Evolutionary conservation across 2,329 filamentous ascomycete genomes (phyloP), one percentile per base, ranked within the genome.

Genomic region (Colletotrichum shisoi): DNA sequence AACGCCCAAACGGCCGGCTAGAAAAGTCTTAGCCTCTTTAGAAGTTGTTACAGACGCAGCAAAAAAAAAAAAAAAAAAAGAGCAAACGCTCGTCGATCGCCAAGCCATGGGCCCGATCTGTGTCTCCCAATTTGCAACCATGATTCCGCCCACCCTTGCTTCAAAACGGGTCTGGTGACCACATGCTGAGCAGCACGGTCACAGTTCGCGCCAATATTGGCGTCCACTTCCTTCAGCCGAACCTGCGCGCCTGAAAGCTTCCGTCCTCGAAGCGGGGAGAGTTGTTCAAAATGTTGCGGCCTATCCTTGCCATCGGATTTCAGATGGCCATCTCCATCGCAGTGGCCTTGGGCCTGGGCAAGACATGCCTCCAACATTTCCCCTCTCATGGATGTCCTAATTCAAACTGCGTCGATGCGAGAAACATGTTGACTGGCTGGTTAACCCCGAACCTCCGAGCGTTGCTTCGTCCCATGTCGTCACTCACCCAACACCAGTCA

Each of bases 81-180:
- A 37, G 34, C 54, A 58, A 58, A 34, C 31, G 19, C 37, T 37
- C 24, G 51, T 44, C 58, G 64, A 67, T 67, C 53, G 64, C 54
- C 60, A 67, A 64, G 61, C 60, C 34, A 34, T 42, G 34, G 19
- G 37, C 48, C 53, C 64, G 64, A 67, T 67, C 61, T 44, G 64
- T 44, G 31, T 34, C 31, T 34, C 31, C 8, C 31, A 34, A 8
- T 48, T 54, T 34, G 24, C 54, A 40, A 39, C 39, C 52, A 46
- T 48, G 46, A 49, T 34, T 40, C 42, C 52, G 21, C 45, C 45
- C 34, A 48, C 40, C 31, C 59, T 51, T 67, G 63, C 48, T 37
- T 63, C 60, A 63, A 51, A 48, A 63, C 45, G 19, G 46, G 63
- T 58, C 63, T n/a, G 60, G 56, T 67, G 63, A 67, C 53, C 60